phyloP scores from a whole-genome alignment of 2,329 filamentous ascomycete species.

The Hymenoscyphus scutula region DNA sequence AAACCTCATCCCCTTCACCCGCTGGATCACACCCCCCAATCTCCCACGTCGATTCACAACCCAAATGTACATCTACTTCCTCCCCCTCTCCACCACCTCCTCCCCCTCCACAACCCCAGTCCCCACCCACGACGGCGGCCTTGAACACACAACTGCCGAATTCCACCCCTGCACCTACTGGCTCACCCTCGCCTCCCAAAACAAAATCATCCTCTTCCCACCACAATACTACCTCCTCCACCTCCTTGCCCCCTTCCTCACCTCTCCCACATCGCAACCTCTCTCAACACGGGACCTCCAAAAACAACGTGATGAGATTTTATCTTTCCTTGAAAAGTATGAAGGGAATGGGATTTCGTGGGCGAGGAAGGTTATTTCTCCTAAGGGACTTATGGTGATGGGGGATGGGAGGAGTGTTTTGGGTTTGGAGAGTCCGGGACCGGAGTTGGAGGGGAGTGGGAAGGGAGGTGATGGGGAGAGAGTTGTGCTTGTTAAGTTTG shows the following conservation, averaged over 20 bases:
- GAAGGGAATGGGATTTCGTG: constrained; percentile 43
- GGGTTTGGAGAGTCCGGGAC: constrained; percentile 56
- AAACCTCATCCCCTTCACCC: constrained; percentile 75
- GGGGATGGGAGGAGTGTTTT: constrained; percentile 52
- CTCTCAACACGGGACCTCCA: constrained; percentile 39
- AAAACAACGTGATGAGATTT: constrained; percentile 50
- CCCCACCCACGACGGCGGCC: constrained; percentile 67
- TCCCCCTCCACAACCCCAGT: constrained; percentile 36
- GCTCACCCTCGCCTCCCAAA: constrained; percentile 60
- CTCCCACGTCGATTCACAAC: constrained; percentile 80
- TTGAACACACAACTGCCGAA: constrained; percentile 67
- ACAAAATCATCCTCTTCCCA: constrained; percentile 81
- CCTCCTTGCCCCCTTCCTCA: constrained; percentile 54
- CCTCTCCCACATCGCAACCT: constrained; percentile 27
- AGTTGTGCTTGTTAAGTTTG: constrained; percentile 57
- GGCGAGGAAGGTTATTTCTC: constrained; percentile 61
- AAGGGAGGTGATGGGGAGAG: constrained; percentile 56
- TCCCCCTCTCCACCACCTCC: constrained; percentile 53
- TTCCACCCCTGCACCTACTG: constrained; percentile 72
- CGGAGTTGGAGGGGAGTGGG: constrained; percentile 48
- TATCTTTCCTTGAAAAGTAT: constrained; percentile 50
- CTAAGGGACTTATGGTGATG: constrained; percentile 46
- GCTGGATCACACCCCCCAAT: constrained; percentile 82
- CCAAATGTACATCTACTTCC: constrained; percentile 94
- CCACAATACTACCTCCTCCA: constrained; percentile 78